Conservation (phyloP, 2,329 filamentous ascomycete species). For the Microsporum audouinii region DNA sequence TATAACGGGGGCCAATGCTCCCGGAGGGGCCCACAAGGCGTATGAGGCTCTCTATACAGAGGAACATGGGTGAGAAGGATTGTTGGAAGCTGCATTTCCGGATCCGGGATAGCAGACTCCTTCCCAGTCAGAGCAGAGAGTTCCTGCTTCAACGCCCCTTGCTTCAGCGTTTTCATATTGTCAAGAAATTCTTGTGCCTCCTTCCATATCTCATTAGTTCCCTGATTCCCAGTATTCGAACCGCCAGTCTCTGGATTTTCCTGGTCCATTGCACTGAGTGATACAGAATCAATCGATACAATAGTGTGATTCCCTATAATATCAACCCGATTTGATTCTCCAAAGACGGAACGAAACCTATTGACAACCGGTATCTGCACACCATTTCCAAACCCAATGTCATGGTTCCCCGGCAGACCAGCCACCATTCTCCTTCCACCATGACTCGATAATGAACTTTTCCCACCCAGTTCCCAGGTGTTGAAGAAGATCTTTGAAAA, state of each 20-base stretch:
- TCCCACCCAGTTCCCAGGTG: constrained; percentile 50
- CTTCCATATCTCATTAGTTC: constrained; percentile 55
- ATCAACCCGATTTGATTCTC: constrained; percentile 80
- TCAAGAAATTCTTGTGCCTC: constrained; percentile 68
- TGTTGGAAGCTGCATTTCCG: constrained; percentile 57
- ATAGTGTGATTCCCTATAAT: constrained; percentile 91
- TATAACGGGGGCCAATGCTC: constrained; percentile 69
- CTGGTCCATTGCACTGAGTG: constrained; percentile 63
- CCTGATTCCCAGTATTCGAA: constrained; percentile 34
- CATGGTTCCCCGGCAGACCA: constrained; percentile 86
- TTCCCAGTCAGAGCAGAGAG: constrained; percentile 54
- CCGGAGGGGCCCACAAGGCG: constrained; percentile 74
- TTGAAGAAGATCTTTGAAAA: constrained; percentile 79
- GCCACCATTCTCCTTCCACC: constrained; percentile 67
- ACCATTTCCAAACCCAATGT: constrained; percentile 78
- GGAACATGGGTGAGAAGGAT: constrained; percentile 87
- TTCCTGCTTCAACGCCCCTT: constrained; percentile 57
- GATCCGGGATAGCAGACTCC: constrained; percentile 40
- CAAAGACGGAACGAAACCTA: constrained; percentile 79
- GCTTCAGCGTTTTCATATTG: constrained; percentile 52
- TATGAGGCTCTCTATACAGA: constrained; percentile 67
- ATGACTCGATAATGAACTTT: constrained; percentile 46
- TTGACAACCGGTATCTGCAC: constrained; percentile 70
- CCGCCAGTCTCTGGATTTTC: constrained; percentile 40
- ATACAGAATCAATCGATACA: constrained; percentile 81